A percentile compares a stretch with the other conserved stretches of the same genome.
Evolutionary conservation across 2,329 filamentous ascomycete genomes (phyloP).

Genomic region (Fusarium mundagurra): DNA sequence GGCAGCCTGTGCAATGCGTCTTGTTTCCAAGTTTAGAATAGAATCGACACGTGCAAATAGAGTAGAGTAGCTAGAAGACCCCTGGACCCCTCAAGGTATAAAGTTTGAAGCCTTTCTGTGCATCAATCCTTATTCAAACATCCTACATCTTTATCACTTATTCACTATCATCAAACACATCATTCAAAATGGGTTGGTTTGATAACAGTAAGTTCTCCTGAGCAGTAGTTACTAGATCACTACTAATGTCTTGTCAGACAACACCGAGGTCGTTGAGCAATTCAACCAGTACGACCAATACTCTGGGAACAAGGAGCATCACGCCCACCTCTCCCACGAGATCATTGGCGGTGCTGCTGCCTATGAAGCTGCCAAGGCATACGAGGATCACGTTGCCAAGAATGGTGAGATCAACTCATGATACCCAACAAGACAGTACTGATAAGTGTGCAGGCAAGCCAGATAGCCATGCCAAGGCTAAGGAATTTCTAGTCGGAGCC

Average conservation of each 20-base stretch:
- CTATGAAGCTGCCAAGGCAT: conserved; percentile 46
- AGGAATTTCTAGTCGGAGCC: conserved; percentile 43
- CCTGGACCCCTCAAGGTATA: conserved; percentile 7
- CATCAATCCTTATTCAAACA: background rate
- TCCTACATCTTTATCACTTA: background rate
- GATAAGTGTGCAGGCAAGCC: conserved; percentile 16
- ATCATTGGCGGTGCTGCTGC: conserved; percentile 46
- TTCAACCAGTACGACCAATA: conserved; percentile 42
- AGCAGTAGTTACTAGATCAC: fast-evolving
- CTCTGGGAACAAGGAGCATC: conserved; percentile 19
- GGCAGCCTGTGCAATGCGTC: background rate
- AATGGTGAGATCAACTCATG: conserved; percentile 31
- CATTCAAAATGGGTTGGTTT: conserved; percentile 30
- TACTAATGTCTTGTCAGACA: conserved; percentile 17
- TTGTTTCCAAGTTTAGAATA: conserved; percentile 8
- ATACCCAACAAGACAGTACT: background rate
- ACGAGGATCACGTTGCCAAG: conserved; percentile 42
- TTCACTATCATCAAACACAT: background rate
- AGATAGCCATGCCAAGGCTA: conserved; percentile 42
- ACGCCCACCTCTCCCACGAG: conserved; percentile 46
- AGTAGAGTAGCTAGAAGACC: background rate
- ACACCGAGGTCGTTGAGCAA: conserved; percentile 19
- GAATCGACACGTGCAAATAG: background rate
- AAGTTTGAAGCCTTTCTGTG: background rate
- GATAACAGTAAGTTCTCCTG: background rate